Evolutionary conservation across 345 rosid genomes (phyloP), one percentile per base, ranked within the genome.

Genomic region (Linum trigynum): DNA sequence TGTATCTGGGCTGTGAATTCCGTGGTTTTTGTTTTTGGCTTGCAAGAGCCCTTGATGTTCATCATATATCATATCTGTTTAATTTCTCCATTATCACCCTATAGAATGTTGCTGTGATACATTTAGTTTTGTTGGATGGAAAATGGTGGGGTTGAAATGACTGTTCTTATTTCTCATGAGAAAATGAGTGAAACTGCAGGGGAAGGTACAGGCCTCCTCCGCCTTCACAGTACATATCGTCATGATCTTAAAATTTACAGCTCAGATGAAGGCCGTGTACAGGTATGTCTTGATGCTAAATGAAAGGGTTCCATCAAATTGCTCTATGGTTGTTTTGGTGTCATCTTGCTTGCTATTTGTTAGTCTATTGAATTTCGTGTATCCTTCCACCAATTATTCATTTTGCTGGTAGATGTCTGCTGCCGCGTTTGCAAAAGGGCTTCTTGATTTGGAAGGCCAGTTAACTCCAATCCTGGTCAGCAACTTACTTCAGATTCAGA

Each of bases 361-460:
- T 38, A 57, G 15, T 61, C 43, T 17, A 3, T 32, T 61, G 51
- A 39, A 62, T 10, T 38, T 58, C 63, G 35, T 67, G 61, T 68
- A 66, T 4, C 59, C 35, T 32, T 63, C 37, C 42, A 35, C 56
- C 38, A 64, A 62, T 59, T 7, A 63, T 23, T 63, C 60, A 53
- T 60, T 76, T 15, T 74, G 37, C 65, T 76, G 77, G 64, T 84
- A 94, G 99, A 95, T 95, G 99, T 95, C 99, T 69, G 98, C 98
- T 58, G 99, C 99, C 71, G 99, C 98, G 67, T 95, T 95, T 84
- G 99, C 99, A 50, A 95, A 95, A 85, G 99, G 99, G 72, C 87
- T 95, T 70, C 98, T 95, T 81, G 99, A 95, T 74, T 79, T 95
- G 68, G 99, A 95, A 85, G 99, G 99, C 73, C 99, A 81, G 71